These are phyloP conservation scores for Blastocystis sp. DNA, from an alignment of 352 stramenopile genomes.

Conservation along the genomic window DNA sequence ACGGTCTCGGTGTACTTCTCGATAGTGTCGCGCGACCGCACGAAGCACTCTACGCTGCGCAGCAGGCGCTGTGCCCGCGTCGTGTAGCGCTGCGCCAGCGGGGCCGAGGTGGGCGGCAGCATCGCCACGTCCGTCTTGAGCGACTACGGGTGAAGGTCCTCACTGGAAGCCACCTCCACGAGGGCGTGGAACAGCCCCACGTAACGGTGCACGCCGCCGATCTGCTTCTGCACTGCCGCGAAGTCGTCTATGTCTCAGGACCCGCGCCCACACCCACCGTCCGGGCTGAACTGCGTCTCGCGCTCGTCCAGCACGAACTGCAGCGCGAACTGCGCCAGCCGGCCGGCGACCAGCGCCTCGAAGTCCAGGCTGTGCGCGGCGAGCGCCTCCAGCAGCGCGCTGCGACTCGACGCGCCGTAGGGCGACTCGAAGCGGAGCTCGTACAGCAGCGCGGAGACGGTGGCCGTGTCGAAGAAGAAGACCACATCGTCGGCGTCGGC, in stretches of 20 bases:
- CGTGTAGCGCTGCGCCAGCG: not conserved
- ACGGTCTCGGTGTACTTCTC: constrained; percentile 15
- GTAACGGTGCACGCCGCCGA: constrained; percentile 24
- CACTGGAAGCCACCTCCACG: not conserved
- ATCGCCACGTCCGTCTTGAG: not conserved
- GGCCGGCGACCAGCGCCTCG: not conserved
- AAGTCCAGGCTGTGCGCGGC: not conserved
- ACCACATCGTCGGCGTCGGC: not conserved
- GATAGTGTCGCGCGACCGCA: not conserved
- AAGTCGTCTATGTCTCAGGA: constrained; percentile 25
- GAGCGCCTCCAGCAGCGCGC: constrained; percentile 1
- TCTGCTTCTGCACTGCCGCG: constrained; percentile 28
- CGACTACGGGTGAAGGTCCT: not conserved
- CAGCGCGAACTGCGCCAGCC: constrained; percentile 1
- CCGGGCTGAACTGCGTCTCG: not conserved
- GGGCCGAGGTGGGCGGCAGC: not conserved
- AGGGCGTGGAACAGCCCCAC: constrained; percentile 1
- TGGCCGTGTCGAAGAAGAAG: not conserved
- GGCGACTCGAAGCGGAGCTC: constrained; percentile 21
- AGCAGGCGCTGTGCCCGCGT: not conserved
- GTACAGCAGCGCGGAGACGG: not conserved
- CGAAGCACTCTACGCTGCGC: not conserved
- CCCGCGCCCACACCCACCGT: not conserved
- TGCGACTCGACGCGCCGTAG: constrained; percentile 5
- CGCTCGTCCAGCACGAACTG: constrained; percentile 29